These are phyloP conservation scores for Xylaria acuta DNA, from an alignment of 495 filamentous ascomycete genomes.

Conservation along the genomic window DNA sequence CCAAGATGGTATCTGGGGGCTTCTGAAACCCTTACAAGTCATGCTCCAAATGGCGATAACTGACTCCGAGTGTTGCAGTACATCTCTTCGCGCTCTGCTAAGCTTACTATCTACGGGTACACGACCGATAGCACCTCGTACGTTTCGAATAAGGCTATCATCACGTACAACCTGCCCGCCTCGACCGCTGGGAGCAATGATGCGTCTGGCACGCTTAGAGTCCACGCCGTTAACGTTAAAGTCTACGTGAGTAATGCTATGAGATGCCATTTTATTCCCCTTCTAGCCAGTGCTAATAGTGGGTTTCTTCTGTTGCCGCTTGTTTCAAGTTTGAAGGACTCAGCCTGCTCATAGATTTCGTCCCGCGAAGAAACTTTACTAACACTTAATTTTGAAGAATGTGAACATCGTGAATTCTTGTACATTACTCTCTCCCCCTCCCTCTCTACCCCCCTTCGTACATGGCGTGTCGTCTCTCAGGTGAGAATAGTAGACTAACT, in stretches of 20 bases:
- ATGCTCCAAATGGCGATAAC: too few relatives aligned
- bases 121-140: constrained; percentile 64
- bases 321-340: not conserved
- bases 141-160: constrained; percentile 62
- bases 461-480: not conserved
- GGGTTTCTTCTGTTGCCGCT: not conserved
- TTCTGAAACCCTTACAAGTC: too few relatives aligned
- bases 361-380: constrained; percentile 9
- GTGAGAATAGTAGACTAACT: not conserved
- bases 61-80: constrained; percentile 29
- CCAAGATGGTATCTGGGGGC: too few relatives aligned
- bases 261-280: not conserved
- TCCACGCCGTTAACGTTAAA: constrained; percentile 55
- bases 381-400: constrained; percentile 45
- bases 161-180: constrained; percentile 55
- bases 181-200: constrained; percentile 52
- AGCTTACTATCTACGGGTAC: constrained; percentile 65
- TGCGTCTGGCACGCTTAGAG: constrained; percentile 61
- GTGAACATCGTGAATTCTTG: constrained; percentile 64
- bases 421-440: constrained; percentile 14
- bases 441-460: too few relatives aligned
- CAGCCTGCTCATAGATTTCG: not conserved
- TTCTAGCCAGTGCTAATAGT: not conserved
- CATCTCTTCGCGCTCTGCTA: constrained; percentile 54
- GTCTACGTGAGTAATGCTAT: constrained; percentile 49